Evolutionary conservation across 768 basidiomycete genomes (phyloP).

Genomic region (Suillus fuscotomentosus): DNA sequence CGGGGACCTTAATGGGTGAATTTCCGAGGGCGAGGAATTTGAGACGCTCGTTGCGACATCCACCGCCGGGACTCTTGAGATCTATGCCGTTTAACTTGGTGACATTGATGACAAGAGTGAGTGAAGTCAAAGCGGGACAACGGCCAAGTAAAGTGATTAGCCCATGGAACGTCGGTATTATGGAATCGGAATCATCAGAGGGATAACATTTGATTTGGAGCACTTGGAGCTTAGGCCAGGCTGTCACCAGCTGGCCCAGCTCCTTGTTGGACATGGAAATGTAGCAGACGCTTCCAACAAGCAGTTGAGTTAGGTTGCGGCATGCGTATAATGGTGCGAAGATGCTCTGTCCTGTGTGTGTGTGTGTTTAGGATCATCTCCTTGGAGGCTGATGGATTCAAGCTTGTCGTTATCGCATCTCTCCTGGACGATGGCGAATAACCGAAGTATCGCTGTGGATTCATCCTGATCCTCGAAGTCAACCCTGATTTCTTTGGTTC

Average conservation of each 20-base stretch:
- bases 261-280: slow-evolving; percentile 15
- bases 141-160: slow-evolving; percentile 10
- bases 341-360: not conserved
- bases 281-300: slow-evolving; percentile 10
- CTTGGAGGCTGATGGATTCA: not conserved
- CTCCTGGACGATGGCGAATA: not conserved
- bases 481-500: not conserved
- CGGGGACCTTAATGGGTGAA: slow-evolving; percentile 12
- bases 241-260: slow-evolving; percentile 13
- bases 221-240: slow-evolving; percentile 22
- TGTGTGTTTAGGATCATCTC: not conserved
- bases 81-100: not conserved
- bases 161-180: slow-evolving; percentile 18
- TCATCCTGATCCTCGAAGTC: not conserved
- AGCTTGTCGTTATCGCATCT: not conserved
- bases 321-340: not conserved
- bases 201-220: slow-evolving; percentile 18
- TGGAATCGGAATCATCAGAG: slow-evolving; percentile 1
- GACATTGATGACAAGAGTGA: slow-evolving; percentile 22
- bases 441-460: not conserved
- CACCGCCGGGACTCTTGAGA: not conserved
- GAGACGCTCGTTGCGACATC: not conserved
- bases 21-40: slow-evolving; percentile 18
- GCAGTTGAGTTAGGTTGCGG: not conserved
- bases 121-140: slow-evolving; percentile 14